Base-by-base conservation (phyloP, 1,284 basidiomycete genomes). In the Malassezia arunalokei region DNA sequence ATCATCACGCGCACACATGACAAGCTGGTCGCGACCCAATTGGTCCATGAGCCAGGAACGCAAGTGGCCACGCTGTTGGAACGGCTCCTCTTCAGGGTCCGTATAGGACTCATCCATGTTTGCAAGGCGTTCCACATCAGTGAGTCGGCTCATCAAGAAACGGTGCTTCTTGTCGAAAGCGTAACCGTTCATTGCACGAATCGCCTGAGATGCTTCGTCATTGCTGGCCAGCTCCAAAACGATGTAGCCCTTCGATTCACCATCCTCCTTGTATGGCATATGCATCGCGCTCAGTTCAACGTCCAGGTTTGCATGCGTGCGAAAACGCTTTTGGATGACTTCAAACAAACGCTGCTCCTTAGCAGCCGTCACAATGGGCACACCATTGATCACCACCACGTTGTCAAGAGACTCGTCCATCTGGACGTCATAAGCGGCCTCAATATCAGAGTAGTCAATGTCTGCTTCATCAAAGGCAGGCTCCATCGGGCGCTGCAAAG, bases 361-460 rank as follows among this genome's bases (percentile, higher is more conserved):
- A 31, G 75, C 68, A 27, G 63, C 48, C 40, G 66, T 72, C 53
- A 76, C 71, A 51, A 68, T 57, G 30, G 75, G 75, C 20, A 74
- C 71, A 45, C 74, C 74, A 46, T 75, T 74, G 65, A 76, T 67
- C 43, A 76, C 67, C 32, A 76, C 68, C 40, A 75, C 71, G 54
- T 73, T 70, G 57, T 76, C 75, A 40, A 76, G 70, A 20, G 71
- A 69, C 47, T 74, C 71, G 50, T 66, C 69, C 43, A 73, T 69
- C 44, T 70, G 61, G 57, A 72, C 62, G 29, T 66, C 61, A 54
- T 68, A 68, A 87, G 87, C 87, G 76, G 80, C 81, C 73, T 96
- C 91, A 64, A 98, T 94, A 73, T 96, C 91, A 50, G 84, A 82
- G 74, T 85, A 96, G 74, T 96, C 87, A 63, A 94, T 87, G 53